phyloP scores from a whole-genome alignment of 2,329 filamentous ascomycete genomes.

The Lasiodiplodia hormozganensis region DNA sequence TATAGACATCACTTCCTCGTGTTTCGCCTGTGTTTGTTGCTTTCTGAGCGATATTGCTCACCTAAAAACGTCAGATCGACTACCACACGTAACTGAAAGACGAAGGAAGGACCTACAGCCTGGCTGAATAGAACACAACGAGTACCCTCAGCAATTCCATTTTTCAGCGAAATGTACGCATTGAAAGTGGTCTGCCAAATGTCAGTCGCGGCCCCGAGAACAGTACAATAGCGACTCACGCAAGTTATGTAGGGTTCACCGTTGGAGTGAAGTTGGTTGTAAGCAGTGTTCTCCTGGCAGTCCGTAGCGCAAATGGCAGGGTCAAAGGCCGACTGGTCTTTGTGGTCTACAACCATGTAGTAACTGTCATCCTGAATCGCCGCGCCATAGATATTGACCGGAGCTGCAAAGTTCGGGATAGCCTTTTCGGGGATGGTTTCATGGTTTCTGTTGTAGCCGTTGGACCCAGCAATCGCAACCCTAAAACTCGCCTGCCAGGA shows the following conservation, averaged over 20 bases:
- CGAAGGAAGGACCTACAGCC: not conserved
- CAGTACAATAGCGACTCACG: conserved; percentile 37
- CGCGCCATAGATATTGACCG: conserved; percentile 31
- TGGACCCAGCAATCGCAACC: conserved; percentile 12
- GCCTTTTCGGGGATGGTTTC: not conserved
- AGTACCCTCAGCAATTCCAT: conserved; percentile 45
- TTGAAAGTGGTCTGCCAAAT: conserved; percentile 34
- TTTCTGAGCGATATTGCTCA: not conserved
- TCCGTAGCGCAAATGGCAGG: conserved; percentile 42
- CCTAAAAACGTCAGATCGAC: conserved; percentile 31
- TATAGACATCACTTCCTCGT: not conserved
- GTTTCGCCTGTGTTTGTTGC: not conserved
- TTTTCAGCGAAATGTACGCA: conserved; percentile 46
- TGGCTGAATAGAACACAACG: conserved; percentile 44
- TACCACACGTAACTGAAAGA: not conserved
- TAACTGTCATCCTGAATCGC: conserved; percentile 38
- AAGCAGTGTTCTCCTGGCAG: conserved; percentile 45
- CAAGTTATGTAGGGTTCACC: conserved; percentile 43
- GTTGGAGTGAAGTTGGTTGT: conserved; percentile 40
- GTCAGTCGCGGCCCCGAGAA: not conserved
- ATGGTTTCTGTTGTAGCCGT: conserved; percentile 37
- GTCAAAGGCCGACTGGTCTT: conserved; percentile 37
- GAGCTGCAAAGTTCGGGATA: conserved; percentile 34
- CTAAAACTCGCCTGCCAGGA: conserved; percentile 2
- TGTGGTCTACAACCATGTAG: conserved; percentile 41